Percentiles rank a stretch among this genome's conserved stretches.
These are phyloP conservation scores for Adansonia grandidieri DNA, from an alignment of 441 rosid species.

Conservation along the genomic window DNA sequence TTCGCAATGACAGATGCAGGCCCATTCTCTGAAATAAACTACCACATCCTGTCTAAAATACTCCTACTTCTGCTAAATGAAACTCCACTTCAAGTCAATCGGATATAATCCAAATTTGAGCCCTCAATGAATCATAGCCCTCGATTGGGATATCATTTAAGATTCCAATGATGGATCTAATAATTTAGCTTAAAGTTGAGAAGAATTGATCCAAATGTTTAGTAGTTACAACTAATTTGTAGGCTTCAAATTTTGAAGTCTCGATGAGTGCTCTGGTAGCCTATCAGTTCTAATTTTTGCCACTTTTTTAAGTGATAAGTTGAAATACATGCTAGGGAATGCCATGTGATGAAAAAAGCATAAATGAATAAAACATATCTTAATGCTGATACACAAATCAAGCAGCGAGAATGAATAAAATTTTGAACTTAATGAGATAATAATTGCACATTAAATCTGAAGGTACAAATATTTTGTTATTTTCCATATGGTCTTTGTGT, in stretches of 20 bases:
- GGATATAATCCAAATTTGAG: not conserved
- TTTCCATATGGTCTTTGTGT: no score
- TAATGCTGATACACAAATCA: not conserved
- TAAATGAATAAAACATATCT: not conserved
- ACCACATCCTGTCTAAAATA: not conserved
- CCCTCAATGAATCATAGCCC: not conserved
- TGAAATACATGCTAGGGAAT: not conserved
- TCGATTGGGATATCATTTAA: not conserved
- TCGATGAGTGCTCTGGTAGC: not conserved
- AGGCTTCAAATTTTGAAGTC: not conserved
- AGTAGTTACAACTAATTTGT: not conserved
- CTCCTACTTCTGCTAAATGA: not conserved
- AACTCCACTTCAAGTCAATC: not conserved
- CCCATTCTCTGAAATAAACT: not conserved
- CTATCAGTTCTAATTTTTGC: not conserved
- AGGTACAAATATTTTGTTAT: constrained; percentile 37
- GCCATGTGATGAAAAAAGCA: not conserved
- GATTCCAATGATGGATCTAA: not conserved
- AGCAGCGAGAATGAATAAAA: not conserved
- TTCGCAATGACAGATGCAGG: not conserved
- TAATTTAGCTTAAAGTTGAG: not conserved
- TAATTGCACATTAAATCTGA: constrained; percentile 83
- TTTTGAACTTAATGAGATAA: constrained; percentile 7
- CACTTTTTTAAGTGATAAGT: not conserved
- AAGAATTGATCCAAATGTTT: not conserved